A percentile compares a stretch with the other conserved stretches of the same genome.
phyloP scores from a whole-genome alignment of 2,329 filamentous ascomycete species.

The Stagonosporopsis chrysanthemi region DNA sequence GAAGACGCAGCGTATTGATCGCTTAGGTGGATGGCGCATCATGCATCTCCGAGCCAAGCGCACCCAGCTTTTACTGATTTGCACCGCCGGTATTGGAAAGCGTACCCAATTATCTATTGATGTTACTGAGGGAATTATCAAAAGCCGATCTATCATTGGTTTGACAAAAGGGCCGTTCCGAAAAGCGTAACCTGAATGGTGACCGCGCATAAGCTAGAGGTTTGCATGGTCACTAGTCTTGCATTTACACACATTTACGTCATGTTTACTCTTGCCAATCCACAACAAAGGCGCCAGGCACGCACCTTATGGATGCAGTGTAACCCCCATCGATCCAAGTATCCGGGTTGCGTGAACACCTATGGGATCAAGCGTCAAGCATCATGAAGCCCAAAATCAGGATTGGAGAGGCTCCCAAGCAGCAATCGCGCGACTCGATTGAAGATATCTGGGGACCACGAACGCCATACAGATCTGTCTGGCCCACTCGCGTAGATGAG shows the following conservation, averaged over 20 bases:
- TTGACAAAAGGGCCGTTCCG: not conserved
- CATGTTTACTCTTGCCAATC: slow-evolving; percentile 3
- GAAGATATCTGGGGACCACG: slow-evolving; percentile 12
- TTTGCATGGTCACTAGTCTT: not conserved
- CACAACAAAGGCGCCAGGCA: slow-evolving; percentile 2
- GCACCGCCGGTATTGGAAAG: not conserved
- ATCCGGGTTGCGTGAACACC: not conserved
- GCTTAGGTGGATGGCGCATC: not conserved
- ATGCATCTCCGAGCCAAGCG: slow-evolving; percentile 6
- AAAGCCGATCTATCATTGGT: not conserved
- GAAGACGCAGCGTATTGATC: slow-evolving; percentile 1
- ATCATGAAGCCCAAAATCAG: slow-evolving; percentile 9
- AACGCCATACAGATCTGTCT: slow-evolving; percentile 5
- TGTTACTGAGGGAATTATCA: slow-evolving; percentile 1
- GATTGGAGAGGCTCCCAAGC: slow-evolving; percentile 10
- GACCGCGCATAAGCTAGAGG: not conserved
- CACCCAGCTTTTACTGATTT: not conserved
- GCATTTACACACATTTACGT: slow-evolving; percentile 11
- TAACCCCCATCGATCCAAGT: not conserved
- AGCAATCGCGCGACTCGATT: slow-evolving; percentile 10
- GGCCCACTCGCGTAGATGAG: slow-evolving; percentile 13
- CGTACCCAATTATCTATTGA: not conserved
- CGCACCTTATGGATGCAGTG: slow-evolving; percentile 3
- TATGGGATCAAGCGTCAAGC: not conserved
- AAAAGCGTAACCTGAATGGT: slow-evolving; percentile 1